phyloP scores from a whole-genome alignment of 768 basidiomycete species.

The Leccinum ochraceum region DNA sequence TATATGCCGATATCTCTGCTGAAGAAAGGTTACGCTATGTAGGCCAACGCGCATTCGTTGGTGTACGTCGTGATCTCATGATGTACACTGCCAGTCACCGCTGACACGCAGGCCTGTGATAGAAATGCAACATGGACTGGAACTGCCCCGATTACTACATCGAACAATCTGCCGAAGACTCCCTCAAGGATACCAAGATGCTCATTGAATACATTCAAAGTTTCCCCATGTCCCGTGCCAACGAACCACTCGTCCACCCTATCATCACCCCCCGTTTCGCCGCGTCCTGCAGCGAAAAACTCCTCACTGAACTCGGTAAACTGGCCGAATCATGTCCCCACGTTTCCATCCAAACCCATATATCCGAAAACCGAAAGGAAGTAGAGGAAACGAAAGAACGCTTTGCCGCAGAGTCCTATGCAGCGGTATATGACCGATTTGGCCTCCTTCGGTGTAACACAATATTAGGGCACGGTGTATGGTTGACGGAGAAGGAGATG shows the following conservation, averaged over 20 bases:
- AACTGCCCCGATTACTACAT: conserved; percentile 67
- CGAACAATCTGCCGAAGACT: conserved; percentile 53
- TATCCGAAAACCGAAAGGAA: conserved; percentile 79
- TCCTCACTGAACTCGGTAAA: conserved; percentile 58
- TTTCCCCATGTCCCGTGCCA: conserved; percentile 38
- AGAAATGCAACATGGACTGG: conserved; percentile 45
- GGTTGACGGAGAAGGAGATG: conserved; percentile 71
- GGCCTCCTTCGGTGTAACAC: conserved; percentile 76
- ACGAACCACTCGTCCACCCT: conserved; percentile 73
- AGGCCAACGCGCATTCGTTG: conserved; percentile 84
- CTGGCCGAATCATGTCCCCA: conserved; percentile 56
- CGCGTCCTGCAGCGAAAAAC: conserved; percentile 71
- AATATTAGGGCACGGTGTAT: conserved; percentile 83
- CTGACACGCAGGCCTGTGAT: conserved; percentile 15
- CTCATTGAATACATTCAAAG: conserved; percentile 69
- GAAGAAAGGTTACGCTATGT: background rate
- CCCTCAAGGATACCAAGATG: conserved; percentile 58
- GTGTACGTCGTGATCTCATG: conserved; percentile 46
- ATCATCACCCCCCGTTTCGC: conserved; percentile 94
- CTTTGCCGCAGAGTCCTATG: conserved; percentile 71
- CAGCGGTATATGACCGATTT: conserved; percentile 75
- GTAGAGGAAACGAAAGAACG: conserved; percentile 59
- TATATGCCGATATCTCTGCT: conserved; percentile 2
- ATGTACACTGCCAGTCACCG: background rate
- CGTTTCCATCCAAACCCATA: conserved; percentile 86